Evolutionary conservation across 371 early-diverging fungal genomes (phyloP), one percentile per base, ranked within the genome.

Genomic region (Mortierella sp.): DNA sequence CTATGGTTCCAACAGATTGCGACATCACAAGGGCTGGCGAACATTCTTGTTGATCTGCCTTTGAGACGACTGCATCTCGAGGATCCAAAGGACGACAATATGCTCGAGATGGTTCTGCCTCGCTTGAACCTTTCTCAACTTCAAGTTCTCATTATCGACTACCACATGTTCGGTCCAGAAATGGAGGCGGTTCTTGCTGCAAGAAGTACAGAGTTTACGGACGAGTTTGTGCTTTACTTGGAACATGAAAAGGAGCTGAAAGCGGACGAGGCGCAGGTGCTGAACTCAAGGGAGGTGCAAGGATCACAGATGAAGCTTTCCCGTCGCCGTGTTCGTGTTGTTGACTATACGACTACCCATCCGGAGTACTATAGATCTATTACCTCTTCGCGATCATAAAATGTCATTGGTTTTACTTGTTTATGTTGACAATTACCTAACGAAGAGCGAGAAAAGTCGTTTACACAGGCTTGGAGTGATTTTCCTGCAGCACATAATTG

Each of bases 161-260:
- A 4, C 18, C 4, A 7, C 6, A 18, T 21, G 1, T 63, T 16
- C 35, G 0, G 18, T 6, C 27, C 27, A 29, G 35, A 35, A 18
- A 18, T 35, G 18, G 65, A 63, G 35, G 32, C 38, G 0, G 16
- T 63, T 18, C 65, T 63, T 35, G 65, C 65, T 2, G 5, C 65
- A 1, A 35, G 21, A 35, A 63, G 38, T 6, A 18, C 14, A 21
- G 65, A 63, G 21, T 63, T 63, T 8, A 18, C 8, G 21, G 21
- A 32, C 5, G 21, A 35, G 5, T 35, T 63, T 21, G 21, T 35
- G 8, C 21, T 63, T 18, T 21, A 35, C 1, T 8, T 63, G 32
- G 0, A 2, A 2, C 4, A 63, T 21, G 2, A 0, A 4, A 1
- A 5, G 8, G 2, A 5, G 6, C 6, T 18, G 4, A 16, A 35